These are phyloP conservation scores for Geotrichum reessii DNA, from an alignment of 1,139 yeast species.

Conservation along the genomic window DNA sequence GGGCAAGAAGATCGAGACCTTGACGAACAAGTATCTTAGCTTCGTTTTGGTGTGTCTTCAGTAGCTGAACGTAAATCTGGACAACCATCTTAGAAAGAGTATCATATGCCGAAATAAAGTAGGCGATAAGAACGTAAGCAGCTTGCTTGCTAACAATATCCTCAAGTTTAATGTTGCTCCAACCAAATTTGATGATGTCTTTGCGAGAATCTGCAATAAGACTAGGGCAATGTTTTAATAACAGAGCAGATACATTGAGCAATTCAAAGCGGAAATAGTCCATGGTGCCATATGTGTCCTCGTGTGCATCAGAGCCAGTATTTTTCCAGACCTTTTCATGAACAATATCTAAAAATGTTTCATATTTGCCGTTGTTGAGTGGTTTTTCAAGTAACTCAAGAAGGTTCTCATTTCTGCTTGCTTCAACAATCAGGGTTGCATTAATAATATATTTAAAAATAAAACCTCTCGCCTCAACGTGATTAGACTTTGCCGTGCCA, in stretches of 20 bases:
- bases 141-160: constrained; percentile 88
- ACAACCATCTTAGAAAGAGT: constrained; percentile 86
- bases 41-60: constrained; percentile 81
- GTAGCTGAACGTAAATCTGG: constrained; percentile 84
- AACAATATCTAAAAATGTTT: constrained; percentile 57
- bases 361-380: constrained; percentile 28
- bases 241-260: constrained; percentile 71
- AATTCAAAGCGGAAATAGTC: constrained; percentile 75
- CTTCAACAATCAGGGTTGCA: constrained; percentile 61
- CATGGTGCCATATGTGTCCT: constrained; percentile 56
- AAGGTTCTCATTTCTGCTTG: constrained; percentile 47
- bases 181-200: constrained; percentile 86
- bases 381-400: constrained; percentile 42
- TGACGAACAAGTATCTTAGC: constrained; percentile 79
- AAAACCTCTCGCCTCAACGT: constrained; percentile 54
- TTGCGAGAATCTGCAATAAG: constrained; percentile 62
- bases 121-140: constrained; percentile 83
- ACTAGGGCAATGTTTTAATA: constrained; percentile 64
- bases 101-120: constrained; percentile 81
- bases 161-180: constrained; percentile 88
- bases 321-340: constrained; percentile 71
- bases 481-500: constrained; percentile 24
- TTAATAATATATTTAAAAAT: constrained; percentile 60
- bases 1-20: constrained; percentile 84
- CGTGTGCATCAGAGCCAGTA: constrained; percentile 42